Base-by-base conservation (phyloP, 345 rosid species). In the Mallotus nudiflorus region DNA sequence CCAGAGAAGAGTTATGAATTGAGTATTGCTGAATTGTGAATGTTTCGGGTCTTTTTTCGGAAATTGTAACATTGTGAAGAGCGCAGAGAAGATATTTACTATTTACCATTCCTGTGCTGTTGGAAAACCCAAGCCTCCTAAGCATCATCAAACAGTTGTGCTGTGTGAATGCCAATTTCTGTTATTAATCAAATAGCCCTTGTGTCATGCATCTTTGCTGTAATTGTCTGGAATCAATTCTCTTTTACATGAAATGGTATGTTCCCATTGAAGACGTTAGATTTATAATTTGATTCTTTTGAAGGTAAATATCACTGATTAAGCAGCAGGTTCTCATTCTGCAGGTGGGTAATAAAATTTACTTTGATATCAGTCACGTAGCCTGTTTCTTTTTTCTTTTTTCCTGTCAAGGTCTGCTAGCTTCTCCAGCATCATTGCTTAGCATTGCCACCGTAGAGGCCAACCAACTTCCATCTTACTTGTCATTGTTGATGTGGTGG, bases 11-110 rank as follows among this genome's bases (percentile, higher is more conserved):
- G 28, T 68, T 15, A 3, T n/a, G 29, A 33, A 25, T 57, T n/a
- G 40, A 48, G 20, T 25, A 37, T 29, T 62, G 69, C 74, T 40
- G 62, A 29, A 66, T 44, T 44, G 24, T 19, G 40, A 40, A 50
- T 28, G 20, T 72, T 18, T 50, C n/a, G 19, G 59, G 40, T 61
- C 62, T 53, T 46, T 67, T 61, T 4, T 19, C n/a, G 77, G 62
- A 37, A 80, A 75, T 48, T 79, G 73, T 75, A 72, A 73, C 84
- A 64, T 75, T 67, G 58, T 75, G 73, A 78, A 49, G 81, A 80
- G 77, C 53, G 5, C n/a, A 22, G 37, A 48, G 71, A 39, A 56
- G 65, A 31, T 71, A 27, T 57, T 77, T 59, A 33, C 40, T 25
- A 58, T 53, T n/a, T 66, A 39, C 39, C 49, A 63, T 70, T 69